phyloP scores from a whole-genome alignment of 2,329 filamentous ascomycete species.

The Fusarium floridanum region DNA sequence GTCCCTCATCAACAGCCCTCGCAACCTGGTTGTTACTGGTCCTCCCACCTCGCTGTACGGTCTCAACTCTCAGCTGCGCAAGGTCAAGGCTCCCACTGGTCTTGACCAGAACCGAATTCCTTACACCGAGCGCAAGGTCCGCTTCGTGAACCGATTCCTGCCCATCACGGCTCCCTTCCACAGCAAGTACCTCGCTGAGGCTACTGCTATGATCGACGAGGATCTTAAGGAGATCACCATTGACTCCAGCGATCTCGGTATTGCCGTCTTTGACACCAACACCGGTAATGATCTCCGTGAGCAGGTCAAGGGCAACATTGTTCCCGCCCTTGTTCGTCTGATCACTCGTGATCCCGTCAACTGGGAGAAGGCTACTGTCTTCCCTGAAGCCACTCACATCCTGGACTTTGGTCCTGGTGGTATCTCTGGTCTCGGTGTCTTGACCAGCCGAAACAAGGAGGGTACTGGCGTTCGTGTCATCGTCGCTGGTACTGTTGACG shows the following conservation, averaged over 20 bases:
- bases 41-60: conserved; percentile 96
- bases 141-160: conserved; percentile 96
- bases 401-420: conserved; percentile 97
- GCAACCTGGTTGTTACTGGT: conserved; percentile 96
- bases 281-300: conserved; percentile 86
- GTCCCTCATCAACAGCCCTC: conserved; percentile 95
- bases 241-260: conserved; percentile 77
- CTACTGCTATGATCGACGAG: conserved; percentile 84
- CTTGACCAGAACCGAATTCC: conserved; percentile 95
- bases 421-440: conserved; percentile 92
- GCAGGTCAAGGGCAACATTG: conserved; percentile 79
- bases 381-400: conserved; percentile 91
- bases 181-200: conserved; percentile 90
- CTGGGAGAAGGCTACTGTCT: conserved; percentile 95
- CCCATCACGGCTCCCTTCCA: conserved; percentile 99
- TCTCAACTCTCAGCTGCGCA: conserved; percentile 93
- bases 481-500: conserved; percentile 91
- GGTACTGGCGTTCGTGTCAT: conserved; percentile 97
- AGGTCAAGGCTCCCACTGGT: conserved; percentile 97
- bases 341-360: conserved; percentile 95
- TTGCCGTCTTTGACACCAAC: conserved; percentile 91
- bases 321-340: conserved; percentile 88
- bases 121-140: conserved; percentile 94
- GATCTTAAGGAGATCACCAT: conserved; percentile 89
- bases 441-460: conserved; percentile 99